Evolutionary conservation across 176 grass and related monocot genomes (phyloP).

Genomic region (Oryza punctata): DNA sequence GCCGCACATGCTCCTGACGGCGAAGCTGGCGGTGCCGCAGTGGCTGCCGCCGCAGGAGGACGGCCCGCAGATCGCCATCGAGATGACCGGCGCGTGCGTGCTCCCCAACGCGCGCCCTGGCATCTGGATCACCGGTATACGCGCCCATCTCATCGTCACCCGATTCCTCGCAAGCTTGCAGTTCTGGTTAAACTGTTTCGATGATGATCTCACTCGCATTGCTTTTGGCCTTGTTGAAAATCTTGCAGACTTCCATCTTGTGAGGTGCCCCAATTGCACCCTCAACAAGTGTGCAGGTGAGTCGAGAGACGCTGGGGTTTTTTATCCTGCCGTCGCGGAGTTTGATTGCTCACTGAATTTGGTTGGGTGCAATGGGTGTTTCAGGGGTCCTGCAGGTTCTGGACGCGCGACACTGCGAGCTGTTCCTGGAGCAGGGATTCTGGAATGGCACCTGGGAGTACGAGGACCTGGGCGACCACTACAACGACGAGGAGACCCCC

Average conservation of each 20-base stretch:
- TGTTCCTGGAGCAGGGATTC: slow-evolving; percentile 77
- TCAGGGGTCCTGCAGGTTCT: slow-evolving; percentile 88
- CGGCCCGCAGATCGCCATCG: slow-evolving; percentile 34
- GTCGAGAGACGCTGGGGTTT: not conserved
- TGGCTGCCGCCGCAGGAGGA: slow-evolving; percentile 37
- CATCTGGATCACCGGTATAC: slow-evolving; percentile 92
- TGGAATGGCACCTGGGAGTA: slow-evolving; percentile 67
- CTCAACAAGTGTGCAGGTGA: slow-evolving; percentile 68
- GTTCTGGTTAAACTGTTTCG: not conserved
- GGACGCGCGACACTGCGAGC: slow-evolving; percentile 74
- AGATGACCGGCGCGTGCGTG: slow-evolving; percentile 59
- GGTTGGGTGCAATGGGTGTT: slow-evolving; percentile 29
- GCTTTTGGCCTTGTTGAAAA: slow-evolving; percentile 9
- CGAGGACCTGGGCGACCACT: slow-evolving; percentile 63
- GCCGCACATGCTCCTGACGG: slow-evolving; percentile 56
- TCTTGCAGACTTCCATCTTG: slow-evolving; percentile 79
- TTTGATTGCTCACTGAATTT: slow-evolving; percentile 31
- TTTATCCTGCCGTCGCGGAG: not conserved
- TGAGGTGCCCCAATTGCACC: slow-evolving; percentile 78
- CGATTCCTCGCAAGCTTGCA: not conserved
- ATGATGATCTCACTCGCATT: not conserved
- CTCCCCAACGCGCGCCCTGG: slow-evolving; percentile 57
- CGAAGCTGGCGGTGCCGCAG: slow-evolving; percentile 54
- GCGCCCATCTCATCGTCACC: not conserved
- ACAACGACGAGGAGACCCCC: slow-evolving; percentile 32